Percentiles rank a stretch among this genome's conserved stretches.
phyloP scores from a whole-genome alignment of 2,329 filamentous ascomycete species.

The Pseudocercospora macadamiae region DNA sequence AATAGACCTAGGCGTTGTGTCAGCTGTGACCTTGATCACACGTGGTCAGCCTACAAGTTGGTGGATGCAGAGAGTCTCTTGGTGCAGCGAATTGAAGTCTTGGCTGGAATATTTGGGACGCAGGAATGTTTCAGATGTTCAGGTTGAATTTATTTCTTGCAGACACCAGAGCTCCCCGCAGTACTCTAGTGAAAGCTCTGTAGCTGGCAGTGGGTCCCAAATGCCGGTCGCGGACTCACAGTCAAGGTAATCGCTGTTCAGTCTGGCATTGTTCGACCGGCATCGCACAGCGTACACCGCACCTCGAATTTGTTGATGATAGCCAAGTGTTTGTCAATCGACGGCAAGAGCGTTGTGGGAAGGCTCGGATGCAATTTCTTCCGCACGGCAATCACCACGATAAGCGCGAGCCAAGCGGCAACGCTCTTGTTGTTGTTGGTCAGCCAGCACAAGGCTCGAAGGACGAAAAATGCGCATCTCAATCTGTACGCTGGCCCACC shows the following conservation, averaged over 20 bases:
- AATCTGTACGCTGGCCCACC: background rate
- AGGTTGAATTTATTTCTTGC: background rate
- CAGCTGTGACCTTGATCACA: background rate
- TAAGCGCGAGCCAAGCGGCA: constrained; percentile 9
- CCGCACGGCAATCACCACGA: constrained; percentile 1
- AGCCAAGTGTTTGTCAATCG: no score
- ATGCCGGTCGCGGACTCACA: background rate
- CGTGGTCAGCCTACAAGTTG: constrained; percentile 4
- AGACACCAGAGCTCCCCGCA: background rate
- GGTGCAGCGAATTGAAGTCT: background rate
- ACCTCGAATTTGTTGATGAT: no score
- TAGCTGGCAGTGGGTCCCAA: background rate
- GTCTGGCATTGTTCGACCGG: no score
- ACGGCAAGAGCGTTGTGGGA: background rate
- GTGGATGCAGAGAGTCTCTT: constrained; percentile 2
- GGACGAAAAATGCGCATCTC: constrained; percentile 5
- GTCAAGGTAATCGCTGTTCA: no score
- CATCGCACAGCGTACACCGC: background rate
- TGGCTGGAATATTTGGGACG: constrained; percentile 1
- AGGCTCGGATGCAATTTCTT: constrained; percentile 6
- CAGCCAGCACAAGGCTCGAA: background rate
- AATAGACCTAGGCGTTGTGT: background rate
- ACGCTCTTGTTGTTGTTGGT: background rate
- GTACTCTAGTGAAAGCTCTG: background rate
- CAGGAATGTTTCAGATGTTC: background rate